These are phyloP conservation scores for Claviceps sp. DNA, from an alignment of 2,329 filamentous ascomycete species.

Conservation along the genomic window DNA sequence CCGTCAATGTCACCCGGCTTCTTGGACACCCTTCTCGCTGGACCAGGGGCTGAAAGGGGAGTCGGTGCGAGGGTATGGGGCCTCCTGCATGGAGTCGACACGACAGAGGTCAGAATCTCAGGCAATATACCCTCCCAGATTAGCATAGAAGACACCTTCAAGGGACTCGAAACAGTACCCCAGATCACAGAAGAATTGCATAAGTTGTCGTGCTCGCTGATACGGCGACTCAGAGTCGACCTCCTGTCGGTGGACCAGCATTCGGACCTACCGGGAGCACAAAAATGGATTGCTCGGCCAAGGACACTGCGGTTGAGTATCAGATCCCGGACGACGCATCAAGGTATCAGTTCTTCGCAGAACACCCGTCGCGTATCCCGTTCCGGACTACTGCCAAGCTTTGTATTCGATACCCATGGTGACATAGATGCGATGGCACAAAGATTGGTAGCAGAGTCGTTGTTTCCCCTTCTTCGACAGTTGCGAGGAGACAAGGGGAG, in stretches of 20 bases:
- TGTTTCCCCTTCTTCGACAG: constrained; percentile 61
- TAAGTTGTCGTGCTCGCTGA: constrained; percentile 54
- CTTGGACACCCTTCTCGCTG: constrained; percentile 56
- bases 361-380: constrained; percentile 60
- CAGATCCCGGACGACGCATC: constrained; percentile 35
- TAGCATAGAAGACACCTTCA: constrained; percentile 88
- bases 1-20: constrained; percentile 47
- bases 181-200: constrained; percentile 55
- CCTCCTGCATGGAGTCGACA: constrained; percentile 69
- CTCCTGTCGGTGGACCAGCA: constrained; percentile 41
- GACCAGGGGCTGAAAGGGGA: constrained; percentile 56
- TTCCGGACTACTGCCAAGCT: constrained; percentile 59
- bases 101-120: constrained; percentile 57
- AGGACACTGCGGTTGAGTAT: constrained; percentile 72
- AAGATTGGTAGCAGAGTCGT: constrained; percentile 52
- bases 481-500: constrained; percentile 53
- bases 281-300: constrained; percentile 64
- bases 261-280: constrained; percentile 17
- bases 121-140: constrained; percentile 71
- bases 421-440: constrained; percentile 47
- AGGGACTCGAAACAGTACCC: constrained; percentile 49
- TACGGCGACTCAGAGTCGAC: constrained; percentile 69
- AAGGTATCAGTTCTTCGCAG: constrained; percentile 32
- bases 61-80: constrained; percentile 63
- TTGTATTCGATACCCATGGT: constrained; percentile 53